phyloP scores from a whole-genome alignment of 257 asterid genomes.

The Solanum chiquidenum region DNA sequence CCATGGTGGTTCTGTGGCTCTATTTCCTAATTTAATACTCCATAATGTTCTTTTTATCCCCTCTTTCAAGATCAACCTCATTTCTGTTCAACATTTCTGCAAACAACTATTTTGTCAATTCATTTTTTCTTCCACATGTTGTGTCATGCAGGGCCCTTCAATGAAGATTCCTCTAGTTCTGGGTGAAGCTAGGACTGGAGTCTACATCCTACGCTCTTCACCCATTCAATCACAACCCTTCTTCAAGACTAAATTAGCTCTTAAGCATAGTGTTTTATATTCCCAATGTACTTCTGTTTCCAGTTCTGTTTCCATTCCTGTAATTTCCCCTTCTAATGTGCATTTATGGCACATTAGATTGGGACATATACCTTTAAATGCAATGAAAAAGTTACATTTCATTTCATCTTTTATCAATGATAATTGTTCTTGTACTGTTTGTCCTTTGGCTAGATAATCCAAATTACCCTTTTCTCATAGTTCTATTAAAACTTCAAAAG shows the following conservation, averaged over 20 bases:
- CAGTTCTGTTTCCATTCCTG: too few species aligned
- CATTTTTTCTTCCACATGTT: neutral
- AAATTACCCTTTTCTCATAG: neutral
- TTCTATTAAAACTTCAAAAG: too few species aligned
- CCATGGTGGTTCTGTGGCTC: neutral
- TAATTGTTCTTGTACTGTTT: neutral
- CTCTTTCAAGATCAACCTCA: too few species aligned
- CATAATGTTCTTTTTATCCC: neutral
- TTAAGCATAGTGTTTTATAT: too few species aligned
- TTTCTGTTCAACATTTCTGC: neutral
- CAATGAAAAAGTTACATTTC: neutral
- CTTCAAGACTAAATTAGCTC: too few species aligned
- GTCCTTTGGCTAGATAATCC: neutral
- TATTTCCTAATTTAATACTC: neutral
- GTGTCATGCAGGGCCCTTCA: neutral
- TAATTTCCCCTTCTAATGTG: neutral
- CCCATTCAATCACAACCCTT: too few species aligned
- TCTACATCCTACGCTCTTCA: neutral
- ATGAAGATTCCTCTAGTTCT: neutral
- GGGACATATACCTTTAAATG: neutral
- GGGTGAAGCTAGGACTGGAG: neutral
- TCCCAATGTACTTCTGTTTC: too few species aligned
- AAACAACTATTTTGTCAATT: neutral
- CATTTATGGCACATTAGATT: neutral
- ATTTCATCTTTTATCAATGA: too few species aligned